Evolutionary conservation across 768 basidiomycete genomes (phyloP).

Genomic region (Plicaturopsis crispa): DNA sequence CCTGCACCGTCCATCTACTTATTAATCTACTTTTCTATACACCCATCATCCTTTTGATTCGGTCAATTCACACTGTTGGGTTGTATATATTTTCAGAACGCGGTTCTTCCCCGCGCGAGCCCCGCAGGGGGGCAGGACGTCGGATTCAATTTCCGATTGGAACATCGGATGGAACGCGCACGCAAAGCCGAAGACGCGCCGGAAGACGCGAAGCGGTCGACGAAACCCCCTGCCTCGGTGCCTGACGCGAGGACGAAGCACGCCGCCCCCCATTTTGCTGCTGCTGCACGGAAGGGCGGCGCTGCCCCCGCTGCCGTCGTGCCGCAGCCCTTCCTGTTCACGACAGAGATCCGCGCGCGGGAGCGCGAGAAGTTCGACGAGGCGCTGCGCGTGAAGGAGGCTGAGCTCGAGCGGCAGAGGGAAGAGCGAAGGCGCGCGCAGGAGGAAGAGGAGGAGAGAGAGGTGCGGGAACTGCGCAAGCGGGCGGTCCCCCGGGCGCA

Average conservation of each 20-base stretch:
- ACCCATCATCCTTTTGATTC: too few species aligned
- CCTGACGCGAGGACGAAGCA: constrained; percentile 5
- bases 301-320: constrained; percentile 25
- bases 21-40: too few species aligned
- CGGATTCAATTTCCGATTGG: too few species aligned
- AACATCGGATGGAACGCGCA: constrained; percentile 22
- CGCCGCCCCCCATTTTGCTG: constrained; percentile 42
- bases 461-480: constrained; percentile 54
- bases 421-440: constrained; percentile 39
- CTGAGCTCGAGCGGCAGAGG: constrained; percentile 36
- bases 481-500: constrained; percentile 61
- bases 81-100: too few species aligned
- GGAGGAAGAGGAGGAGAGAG: constrained; percentile 51
- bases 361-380: constrained; percentile 63
- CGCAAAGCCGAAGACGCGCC: constrained; percentile 33
- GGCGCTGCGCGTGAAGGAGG: constrained; percentile 47
- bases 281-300: constrained; percentile 42
- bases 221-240: constrained; percentile 12
- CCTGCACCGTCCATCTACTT: too few species aligned
- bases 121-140: too few species aligned
- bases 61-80: too few species aligned
- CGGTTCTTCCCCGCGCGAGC: too few species aligned
- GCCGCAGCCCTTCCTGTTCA: constrained; percentile 38
- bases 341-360: constrained; percentile 47
- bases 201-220: constrained; percentile 13